These are phyloP conservation scores for Auriscalpium orientale DNA, from an alignment of 768 basidiomycete genomes.

Conservation along the genomic window DNA sequence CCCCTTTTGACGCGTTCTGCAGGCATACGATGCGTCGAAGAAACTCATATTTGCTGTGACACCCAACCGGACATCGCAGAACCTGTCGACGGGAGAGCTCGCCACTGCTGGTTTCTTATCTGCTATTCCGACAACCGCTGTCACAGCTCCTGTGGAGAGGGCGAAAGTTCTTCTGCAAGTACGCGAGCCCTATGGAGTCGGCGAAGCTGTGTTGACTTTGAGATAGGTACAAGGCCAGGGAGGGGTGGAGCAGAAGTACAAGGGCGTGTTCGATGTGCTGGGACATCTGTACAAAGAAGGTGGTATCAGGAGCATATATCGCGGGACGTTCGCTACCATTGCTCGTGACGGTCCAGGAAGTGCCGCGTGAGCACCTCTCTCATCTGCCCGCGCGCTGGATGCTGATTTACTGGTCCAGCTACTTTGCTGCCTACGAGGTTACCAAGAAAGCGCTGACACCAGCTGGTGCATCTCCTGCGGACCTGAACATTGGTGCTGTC, in stretches of 20 bases:
- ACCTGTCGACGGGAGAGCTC: conserved; percentile 69
- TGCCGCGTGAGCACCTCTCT: conserved; percentile 65
- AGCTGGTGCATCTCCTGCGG: conserved; percentile 65
- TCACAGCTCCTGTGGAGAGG: conserved; percentile 94
- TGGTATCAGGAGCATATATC: conserved; percentile 83
- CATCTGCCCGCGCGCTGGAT: not conserved
- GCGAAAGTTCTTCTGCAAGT: conserved; percentile 95
- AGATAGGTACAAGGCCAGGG: conserved; percentile 88
- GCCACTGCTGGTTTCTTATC: conserved; percentile 92
- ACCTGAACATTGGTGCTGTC: conserved; percentile 79
- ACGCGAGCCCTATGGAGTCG: conserved; percentile 9
- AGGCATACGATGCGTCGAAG: conserved; percentile 95
- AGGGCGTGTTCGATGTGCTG: conserved; percentile 87
- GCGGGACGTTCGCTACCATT: conserved; percentile 90
- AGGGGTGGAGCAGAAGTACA: conserved; percentile 63
- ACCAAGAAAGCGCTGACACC: conserved; percentile 85
- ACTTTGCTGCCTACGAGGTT: conserved; percentile 96
- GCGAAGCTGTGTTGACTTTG: conserved; percentile 1
- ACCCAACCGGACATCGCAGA: conserved; percentile 62
- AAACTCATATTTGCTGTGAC: conserved; percentile 70
- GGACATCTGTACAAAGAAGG: conserved; percentile 90
- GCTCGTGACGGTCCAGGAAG: conserved; percentile 94
- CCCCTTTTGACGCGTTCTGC: conserved; percentile 1
- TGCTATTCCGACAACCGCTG: conserved; percentile 83
- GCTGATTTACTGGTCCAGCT: conserved; percentile 39